Base-by-base conservation (phyloP, 225 moss, liverwort and hornwort species). In the Pleurozium schreberi region DNA sequence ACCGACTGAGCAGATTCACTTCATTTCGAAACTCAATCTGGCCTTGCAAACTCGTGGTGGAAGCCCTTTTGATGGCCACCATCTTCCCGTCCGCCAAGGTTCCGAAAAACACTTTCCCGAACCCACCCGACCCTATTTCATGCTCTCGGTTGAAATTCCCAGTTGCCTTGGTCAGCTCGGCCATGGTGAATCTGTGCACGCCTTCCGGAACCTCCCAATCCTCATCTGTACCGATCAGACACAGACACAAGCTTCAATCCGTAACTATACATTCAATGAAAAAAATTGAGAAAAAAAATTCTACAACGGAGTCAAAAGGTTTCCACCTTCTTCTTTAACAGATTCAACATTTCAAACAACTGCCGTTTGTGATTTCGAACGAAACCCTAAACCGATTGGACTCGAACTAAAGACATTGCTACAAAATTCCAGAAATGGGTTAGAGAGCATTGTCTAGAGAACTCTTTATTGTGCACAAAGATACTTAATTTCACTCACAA, bases 101-200 rank as follows among this genome's bases (percentile, higher is more conserved):
- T 50, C 95, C 95, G 45, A 90, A 85, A 86, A 95, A 95, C 21
- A 95, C 95, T 87, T 95, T 95, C 28, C 95, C 95, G 68, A 95
- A 95, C 26, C 95, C 92, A 9, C 95, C 95, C 9, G 89, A 87
- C 21, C 95, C 95, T 18, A 95, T 90, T 66, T 93, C 95, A 47
- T 95, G 91, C 34, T 90, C 90, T 55, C 40, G 43, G 31, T 91
- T 86, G 61, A 95, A 95, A 61, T 92, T 89, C 31, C 90, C 91
- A 4, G 95, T 93, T 21, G 95, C 95, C 87, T 89, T 95, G n/a
- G 78, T 84, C 12, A 95, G 91, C 88, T 93, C 92, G 5, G 93
- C 89, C 75, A 95, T 88, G 20, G 88, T 88, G 70, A 93, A 95
- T 45, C 92, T 87, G 71, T 92, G 95, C 77, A 95, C 95, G 14